Conservation (phyloP, 2,329 filamentous ascomycete species). For the Pseudopithomyces chartarum region DNA sequence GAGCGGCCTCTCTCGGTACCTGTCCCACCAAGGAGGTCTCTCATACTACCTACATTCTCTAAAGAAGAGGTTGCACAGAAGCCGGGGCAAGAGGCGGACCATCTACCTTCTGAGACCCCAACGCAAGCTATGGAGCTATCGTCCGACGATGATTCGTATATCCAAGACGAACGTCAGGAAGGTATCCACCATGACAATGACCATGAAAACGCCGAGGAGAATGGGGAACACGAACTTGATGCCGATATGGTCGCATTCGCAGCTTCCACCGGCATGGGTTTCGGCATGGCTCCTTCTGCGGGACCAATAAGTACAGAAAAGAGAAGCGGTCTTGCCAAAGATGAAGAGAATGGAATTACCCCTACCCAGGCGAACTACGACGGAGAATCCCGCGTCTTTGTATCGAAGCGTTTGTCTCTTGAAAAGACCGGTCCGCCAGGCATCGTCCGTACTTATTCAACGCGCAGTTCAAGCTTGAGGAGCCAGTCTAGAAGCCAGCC, state of each 20-base stretch:
- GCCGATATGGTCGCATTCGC: slow-evolving; percentile 40
- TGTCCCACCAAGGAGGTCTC: slow-evolving; percentile 22
- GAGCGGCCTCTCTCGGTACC: slow-evolving; percentile 41
- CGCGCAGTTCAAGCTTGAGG: slow-evolving; percentile 32
- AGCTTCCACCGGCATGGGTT: slow-evolving; percentile 37
- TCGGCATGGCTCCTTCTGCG: slow-evolving; percentile 18
- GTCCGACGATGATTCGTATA: slow-evolving; percentile 27
- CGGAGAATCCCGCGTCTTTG: slow-evolving; percentile 35
- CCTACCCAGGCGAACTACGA: slow-evolving; percentile 27
- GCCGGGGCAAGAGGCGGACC: slow-evolving; percentile 5
- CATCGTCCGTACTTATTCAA: slow-evolving; percentile 42
- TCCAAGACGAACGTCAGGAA: slow-evolving; percentile 27
- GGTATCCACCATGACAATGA: slow-evolving; percentile 11
- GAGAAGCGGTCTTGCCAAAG: slow-evolving; percentile 14
- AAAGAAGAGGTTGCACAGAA: not conserved
- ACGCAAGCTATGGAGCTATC: slow-evolving; percentile 29
- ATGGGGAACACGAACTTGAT: slow-evolving; percentile 20
- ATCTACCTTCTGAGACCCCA: slow-evolving; percentile 29
- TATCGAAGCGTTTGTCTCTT: slow-evolving; percentile 44
- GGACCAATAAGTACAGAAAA: slow-evolving; percentile 23
- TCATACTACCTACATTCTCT: slow-evolving; percentile 21
- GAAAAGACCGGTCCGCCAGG: slow-evolving; percentile 38
- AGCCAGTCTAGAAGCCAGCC: slow-evolving; percentile 25
- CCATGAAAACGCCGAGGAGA: slow-evolving; percentile 3
- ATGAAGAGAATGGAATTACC: slow-evolving; percentile 23